Evolutionary conservation across 2,329 filamentous ascomycete species (phyloP).

Genomic region (Ascocoryne sarcoides): DNA sequence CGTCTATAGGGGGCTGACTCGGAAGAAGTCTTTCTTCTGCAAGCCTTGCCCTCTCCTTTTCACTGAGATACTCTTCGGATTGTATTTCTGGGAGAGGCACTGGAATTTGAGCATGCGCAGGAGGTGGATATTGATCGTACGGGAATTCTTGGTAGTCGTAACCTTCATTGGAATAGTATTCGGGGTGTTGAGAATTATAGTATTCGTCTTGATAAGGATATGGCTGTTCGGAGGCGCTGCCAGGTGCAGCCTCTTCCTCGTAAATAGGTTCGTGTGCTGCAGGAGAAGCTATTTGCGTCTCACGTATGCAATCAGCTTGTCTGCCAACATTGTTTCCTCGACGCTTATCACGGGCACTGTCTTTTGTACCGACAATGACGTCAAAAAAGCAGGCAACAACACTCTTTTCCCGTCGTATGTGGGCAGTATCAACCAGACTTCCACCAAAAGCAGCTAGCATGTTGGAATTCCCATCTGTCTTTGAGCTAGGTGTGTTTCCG

Average conservation of each 20-base stretch:
- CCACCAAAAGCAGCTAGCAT: constrained; percentile 48
- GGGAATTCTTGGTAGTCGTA: constrained; percentile 8
- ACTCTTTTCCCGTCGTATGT: constrained; percentile 78
- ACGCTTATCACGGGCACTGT: constrained; percentile 44
- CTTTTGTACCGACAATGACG: constrained; percentile 75
- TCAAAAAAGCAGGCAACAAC: constrained; percentile 85
- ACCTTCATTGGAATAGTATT: constrained; percentile 13
- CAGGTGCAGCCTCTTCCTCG: constrained; percentile 12
- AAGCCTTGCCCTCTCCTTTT: constrained; percentile 71
- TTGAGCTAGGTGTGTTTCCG: constrained; percentile 12
- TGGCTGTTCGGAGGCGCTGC: constrained; percentile 4
- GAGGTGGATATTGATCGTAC: constrained; percentile 28
- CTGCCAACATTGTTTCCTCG: constrained; percentile 16
- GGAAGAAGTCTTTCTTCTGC: constrained; percentile 75
- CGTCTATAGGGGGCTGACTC: constrained; percentile 57
- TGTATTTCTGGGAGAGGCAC: constrained; percentile 52
- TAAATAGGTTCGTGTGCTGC: constrained; percentile 17
- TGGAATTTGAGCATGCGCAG: constrained; percentile 36
- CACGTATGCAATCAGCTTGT: constrained; percentile 13
- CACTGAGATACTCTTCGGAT: constrained; percentile 56
- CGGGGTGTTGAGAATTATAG: constrained; percentile 25
- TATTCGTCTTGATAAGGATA: constrained; percentile 28
- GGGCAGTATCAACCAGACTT: constrained; percentile 79
- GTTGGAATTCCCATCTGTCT: constrained; percentile 34
- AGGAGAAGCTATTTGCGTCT: constrained; percentile 10